Base-by-base conservation (phyloP, 1,284 basidiomycete genomes). In the Trichosporon sp. region DNA sequence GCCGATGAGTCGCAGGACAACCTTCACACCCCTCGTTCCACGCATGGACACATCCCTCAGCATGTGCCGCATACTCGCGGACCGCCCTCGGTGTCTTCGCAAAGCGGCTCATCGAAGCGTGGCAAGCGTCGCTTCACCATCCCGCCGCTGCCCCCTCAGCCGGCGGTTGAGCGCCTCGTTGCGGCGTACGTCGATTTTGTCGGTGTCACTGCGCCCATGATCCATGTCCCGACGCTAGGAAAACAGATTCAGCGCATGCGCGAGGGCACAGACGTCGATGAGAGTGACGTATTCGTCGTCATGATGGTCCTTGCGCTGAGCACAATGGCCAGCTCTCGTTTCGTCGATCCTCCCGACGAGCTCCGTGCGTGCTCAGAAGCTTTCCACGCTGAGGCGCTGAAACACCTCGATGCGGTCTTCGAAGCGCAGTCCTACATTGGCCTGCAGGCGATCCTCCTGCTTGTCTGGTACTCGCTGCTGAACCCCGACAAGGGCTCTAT, bases 131-230 rank as follows among this genome's bases (percentile, higher is more conserved):
- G 78, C 64, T 78, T 83, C 67, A 72, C 75, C 32, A 76, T 84
- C 7, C 83, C 83, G 1, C 81, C 81, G 7, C 73, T 84, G 1
- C 83, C 83, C 8, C 83, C 83, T 31, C 78, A 83, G 66, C 75
- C 81, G 0, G 83, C 83, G 1, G 83, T 84, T 2, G 83, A 84
- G 71, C 68, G 81, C n/a, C 75, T 84, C 23, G 80, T 84, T 1
- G 81, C 82, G 21, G 83, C 83, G 2, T 84, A 84, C 75, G 80
- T 83, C 64, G 81, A 84, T 72, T 84, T 83, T 73, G 82, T 84
- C 1, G 83, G 83, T 18, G 81, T 84, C 23, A 81, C 81, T 1
- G 79, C 80, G n/a, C 83, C 82, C 2, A 83, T 83, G 68, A 77
- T 84, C 29, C 83, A 84, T 72, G 81, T 84, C 64, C 83, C 83